A percentile compares a stretch with the other conserved stretches of the same genome.
phyloP scores from a whole-genome alignment of 805 yeast species.

The Cyberlindnera veronae region DNA sequence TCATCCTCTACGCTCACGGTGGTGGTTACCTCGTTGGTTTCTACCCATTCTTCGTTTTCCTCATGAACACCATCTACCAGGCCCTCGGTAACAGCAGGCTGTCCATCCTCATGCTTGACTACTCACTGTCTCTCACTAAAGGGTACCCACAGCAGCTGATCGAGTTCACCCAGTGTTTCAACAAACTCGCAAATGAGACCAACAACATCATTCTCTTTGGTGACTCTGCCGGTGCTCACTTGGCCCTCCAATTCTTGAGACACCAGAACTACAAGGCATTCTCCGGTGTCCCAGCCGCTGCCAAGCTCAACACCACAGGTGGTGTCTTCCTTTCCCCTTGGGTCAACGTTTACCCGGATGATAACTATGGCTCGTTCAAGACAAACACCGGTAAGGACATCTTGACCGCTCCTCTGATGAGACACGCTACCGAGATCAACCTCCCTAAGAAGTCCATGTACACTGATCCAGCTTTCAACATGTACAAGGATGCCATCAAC shows the following conservation, averaged over 20 bases:
- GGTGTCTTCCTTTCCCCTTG: slow-evolving; percentile 17
- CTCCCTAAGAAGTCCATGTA: slow-evolving; percentile 3
- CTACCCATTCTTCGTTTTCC: slow-evolving; percentile 7
- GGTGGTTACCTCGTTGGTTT: slow-evolving; percentile 15
- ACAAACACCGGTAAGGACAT: slow-evolving; percentile 7
- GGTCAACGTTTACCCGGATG: slow-evolving; percentile 15
- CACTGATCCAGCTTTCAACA: slow-evolving; percentile 2
- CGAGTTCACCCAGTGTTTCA: slow-evolving; percentile 24
- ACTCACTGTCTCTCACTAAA: slow-evolving; percentile 24
- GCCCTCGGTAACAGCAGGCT: slow-evolving; percentile 13
- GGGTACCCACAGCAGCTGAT: slow-evolving; percentile 27
- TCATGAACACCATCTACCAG: slow-evolving; percentile 4
- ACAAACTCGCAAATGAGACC: slow-evolving; percentile 15
- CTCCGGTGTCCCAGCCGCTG: slow-evolving; percentile 2
- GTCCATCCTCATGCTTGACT: slow-evolving; percentile 28
- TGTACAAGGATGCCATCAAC: slow-evolving; percentile 7
- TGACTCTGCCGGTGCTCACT: slow-evolving; percentile 33
- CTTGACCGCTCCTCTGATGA: slow-evolving; percentile 6
- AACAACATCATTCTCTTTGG: slow-evolving; percentile 26
- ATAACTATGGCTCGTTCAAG: slow-evolving; percentile 1
- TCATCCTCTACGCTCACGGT: slow-evolving; percentile 14
- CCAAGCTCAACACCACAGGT: slow-evolving; percentile 3
- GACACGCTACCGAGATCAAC: slow-evolving; percentile 5
- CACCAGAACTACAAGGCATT: slow-evolving; percentile 9
- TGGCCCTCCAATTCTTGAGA: slow-evolving; percentile 21